Percentiles rank a stretch among this genome's conserved stretches.
Conservation (phyloP, 768 basidiomycete species). For the Termitomyces sp. region DNA sequence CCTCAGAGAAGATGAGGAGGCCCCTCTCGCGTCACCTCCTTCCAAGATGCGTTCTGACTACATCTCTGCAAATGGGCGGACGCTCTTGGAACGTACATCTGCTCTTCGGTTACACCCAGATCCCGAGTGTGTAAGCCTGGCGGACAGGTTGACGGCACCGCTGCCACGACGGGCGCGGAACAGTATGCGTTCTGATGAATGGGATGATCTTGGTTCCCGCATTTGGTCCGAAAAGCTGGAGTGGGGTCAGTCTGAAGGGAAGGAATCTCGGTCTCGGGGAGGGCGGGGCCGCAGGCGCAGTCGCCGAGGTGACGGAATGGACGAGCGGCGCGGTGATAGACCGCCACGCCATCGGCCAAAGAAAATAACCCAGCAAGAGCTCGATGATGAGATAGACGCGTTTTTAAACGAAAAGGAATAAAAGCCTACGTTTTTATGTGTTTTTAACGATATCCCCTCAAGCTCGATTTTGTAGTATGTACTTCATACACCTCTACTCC, state of each 20-base stretch:
- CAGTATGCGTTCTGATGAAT: conserved; percentile 16
- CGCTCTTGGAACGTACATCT: conserved; percentile 54
- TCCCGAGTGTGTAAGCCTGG: conserved; percentile 25
- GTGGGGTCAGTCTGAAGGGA: conserved; percentile 8
- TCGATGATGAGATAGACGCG: conserved; percentile 80
- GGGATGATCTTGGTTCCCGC: conserved; percentile 14
- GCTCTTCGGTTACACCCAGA: conserved; percentile 32
- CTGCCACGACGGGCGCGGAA: conserved; percentile 36
- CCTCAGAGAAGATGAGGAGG: conserved; percentile 40
- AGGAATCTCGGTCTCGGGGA: conserved; percentile 10
- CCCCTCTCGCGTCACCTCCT: conserved; percentile 38
- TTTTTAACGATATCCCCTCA: not conserved
- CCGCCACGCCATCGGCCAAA: conserved; percentile 35
- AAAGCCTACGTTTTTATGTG: not conserved
- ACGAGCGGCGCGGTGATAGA: conserved; percentile 24
- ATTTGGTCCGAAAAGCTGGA: conserved; percentile 15
- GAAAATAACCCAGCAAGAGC: conserved; percentile 63
- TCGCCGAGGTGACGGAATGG: conserved; percentile 16
- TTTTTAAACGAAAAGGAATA: conserved; percentile 52
- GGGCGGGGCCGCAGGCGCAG: conserved; percentile 15
- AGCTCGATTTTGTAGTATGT: conserved; percentile 2
- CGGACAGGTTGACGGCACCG: conserved; percentile 39
- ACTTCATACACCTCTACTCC: conserved; percentile 1
- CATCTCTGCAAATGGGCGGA: conserved; percentile 42
- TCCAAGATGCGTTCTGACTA: conserved; percentile 70